These are phyloP conservation scores for Oryza nivara DNA, from an alignment of 176 grass and related monocot genomes.

Conservation along the genomic window DNA sequence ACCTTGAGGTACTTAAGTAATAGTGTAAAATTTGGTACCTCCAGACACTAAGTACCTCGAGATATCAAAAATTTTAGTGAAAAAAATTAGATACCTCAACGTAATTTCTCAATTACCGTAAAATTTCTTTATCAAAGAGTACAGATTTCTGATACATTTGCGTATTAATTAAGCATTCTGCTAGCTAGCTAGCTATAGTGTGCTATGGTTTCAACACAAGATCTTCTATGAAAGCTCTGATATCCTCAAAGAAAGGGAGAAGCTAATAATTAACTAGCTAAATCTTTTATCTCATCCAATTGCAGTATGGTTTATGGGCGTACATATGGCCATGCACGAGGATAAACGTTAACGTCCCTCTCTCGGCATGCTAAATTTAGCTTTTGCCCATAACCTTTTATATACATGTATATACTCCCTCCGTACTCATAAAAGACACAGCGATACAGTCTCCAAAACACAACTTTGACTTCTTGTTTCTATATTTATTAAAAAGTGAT, in stretches of 20 bases:
- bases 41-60: too few relatives aligned
- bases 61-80: too few relatives aligned
- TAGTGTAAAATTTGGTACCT: too few relatives aligned
- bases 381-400: not conserved
- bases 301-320: not conserved
- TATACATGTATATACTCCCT: too few relatives aligned
- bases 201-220: constrained; percentile 7
- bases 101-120: too few relatives aligned
- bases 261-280: not conserved
- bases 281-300: not conserved
- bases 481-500: too few relatives aligned
- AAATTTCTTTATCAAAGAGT: not conserved
- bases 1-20: too few relatives aligned
- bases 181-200: not conserved
- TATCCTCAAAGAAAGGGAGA: not conserved
- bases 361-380: constrained; percentile 33
- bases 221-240: not conserved
- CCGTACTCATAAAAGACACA: too few relatives aligned
- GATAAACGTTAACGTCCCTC: constrained; percentile 18
- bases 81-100: too few relatives aligned
- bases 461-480: too few relatives aligned
- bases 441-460: too few relatives aligned
- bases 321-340: not conserved
- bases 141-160: not conserved
- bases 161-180: not conserved